Evolutionary conservation across 495 filamentous ascomycete species (phyloP).

Genomic region (Hamigera avellanea): DNA sequence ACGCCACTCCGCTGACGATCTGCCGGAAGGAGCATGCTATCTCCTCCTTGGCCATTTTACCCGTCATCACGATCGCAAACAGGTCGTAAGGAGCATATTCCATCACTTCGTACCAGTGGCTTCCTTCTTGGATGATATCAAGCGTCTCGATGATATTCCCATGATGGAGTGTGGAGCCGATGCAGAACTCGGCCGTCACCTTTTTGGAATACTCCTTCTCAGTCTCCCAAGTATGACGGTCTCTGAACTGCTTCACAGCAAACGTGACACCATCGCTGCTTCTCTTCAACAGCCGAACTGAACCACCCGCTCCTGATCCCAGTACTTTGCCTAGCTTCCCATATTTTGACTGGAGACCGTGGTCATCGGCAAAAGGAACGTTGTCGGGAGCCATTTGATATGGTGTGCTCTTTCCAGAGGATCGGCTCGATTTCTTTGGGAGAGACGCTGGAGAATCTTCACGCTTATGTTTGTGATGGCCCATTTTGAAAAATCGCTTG

Average conservation of each 20-base stretch:
- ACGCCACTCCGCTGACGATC: constrained; percentile 93
- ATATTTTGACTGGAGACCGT: constrained; percentile 82
- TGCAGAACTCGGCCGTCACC: constrained; percentile 98
- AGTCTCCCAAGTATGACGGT: constrained; percentile 86
- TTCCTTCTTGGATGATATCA: constrained; percentile 92
- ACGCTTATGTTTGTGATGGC: constrained; percentile 55
- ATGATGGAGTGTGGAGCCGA: constrained; percentile 92
- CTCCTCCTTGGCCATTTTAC: constrained; percentile 91
- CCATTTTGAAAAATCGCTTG: constrained; percentile 82
- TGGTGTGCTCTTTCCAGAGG: constrained; percentile 45
- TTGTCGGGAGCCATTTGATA: constrained; percentile 43
- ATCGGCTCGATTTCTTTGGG: constrained; percentile 31
- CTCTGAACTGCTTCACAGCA: constrained; percentile 93
- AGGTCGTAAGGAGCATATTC: constrained; percentile 97
- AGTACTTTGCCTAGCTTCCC: constrained; percentile 90
- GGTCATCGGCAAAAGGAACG: constrained; percentile 89
- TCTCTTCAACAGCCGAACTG: constrained; percentile 88
- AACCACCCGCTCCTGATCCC: constrained; percentile 89
- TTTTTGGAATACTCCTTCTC: constrained; percentile 97
- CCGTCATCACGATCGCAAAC: constrained; percentile 98
- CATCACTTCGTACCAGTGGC: constrained; percentile 98
- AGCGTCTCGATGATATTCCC: constrained; percentile 98
- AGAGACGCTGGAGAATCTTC: constrained; percentile 43
- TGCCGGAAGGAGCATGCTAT: constrained; percentile 85
- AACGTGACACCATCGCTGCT: constrained; percentile 85